These are phyloP conservation scores for Stenogyne calaminthoides DNA, from an alignment of 305 asterid species.

Conservation along the genomic window DNA sequence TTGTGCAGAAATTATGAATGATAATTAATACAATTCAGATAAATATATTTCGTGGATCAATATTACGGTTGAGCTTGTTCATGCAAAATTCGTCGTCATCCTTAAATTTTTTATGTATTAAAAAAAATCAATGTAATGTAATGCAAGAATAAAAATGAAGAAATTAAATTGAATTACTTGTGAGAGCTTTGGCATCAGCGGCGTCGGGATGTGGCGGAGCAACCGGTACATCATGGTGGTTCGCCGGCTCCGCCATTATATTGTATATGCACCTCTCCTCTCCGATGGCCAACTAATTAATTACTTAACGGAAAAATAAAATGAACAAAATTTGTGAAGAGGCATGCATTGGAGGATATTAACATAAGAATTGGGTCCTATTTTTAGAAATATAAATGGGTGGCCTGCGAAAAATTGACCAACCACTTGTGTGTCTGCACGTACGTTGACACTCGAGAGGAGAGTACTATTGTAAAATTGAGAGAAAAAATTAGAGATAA, in stretches of 20 bases:
- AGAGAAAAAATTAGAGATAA: not conserved
- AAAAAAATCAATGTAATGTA: not conserved
- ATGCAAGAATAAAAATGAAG: not conserved
- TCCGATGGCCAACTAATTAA: not conserved
- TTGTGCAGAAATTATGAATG: not conserved
- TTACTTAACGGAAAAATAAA: not conserved
- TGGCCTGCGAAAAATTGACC: not conserved
- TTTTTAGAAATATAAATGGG: not conserved
- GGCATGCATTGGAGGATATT: not conserved
- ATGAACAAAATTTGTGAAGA: not conserved
- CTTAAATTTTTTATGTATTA: not conserved
- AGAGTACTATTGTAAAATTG: not conserved
- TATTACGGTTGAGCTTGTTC: not conserved
- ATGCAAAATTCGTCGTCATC: not conserved
- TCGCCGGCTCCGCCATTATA: conserved; percentile 30
- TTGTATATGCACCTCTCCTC: not conserved
- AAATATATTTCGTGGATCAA: not conserved
- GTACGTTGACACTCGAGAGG: not conserved
- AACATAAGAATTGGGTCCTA: not conserved
- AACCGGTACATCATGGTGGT: conserved; percentile 9
- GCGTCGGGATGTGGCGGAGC: conserved; percentile 27
- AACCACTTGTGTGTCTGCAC: not conserved
- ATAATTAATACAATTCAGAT: not conserved
- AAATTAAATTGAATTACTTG: conserved; percentile 28
- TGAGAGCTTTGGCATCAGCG: conserved; percentile 16